phyloP scores from a whole-genome alignment of 805 yeast genomes.

The Candida schatavii region DNA sequence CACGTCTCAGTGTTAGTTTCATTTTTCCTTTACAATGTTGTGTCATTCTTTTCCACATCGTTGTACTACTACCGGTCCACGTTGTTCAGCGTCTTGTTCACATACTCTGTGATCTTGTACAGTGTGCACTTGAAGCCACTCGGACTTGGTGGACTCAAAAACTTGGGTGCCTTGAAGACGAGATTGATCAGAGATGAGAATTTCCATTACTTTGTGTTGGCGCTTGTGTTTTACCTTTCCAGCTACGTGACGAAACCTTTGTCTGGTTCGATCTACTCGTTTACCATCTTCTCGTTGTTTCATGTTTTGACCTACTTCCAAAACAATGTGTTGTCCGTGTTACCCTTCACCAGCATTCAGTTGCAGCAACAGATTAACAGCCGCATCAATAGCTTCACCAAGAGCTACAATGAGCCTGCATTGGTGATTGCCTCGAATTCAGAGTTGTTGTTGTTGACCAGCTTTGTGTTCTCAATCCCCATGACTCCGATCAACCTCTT shows the following conservation, averaged over 20 bases:
- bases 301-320: slow-evolving; percentile 39
- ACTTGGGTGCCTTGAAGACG: slow-evolving; percentile 9
- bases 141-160: slow-evolving; percentile 12
- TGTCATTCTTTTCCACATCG: slow-evolving; percentile 39
- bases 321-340: slow-evolving; percentile 26
- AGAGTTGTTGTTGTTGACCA: slow-evolving; percentile 28
- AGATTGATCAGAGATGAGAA: slow-evolving; percentile 37
- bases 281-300: slow-evolving; percentile 34
- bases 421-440: slow-evolving; percentile 36
- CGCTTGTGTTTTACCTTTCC: slow-evolving; percentile 25
- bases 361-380: slow-evolving; percentile 28
- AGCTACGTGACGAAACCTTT: slow-evolving; percentile 32
- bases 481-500: slow-evolving; percentile 20
- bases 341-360: slow-evolving; percentile 32
- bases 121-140: slow-evolving; percentile 51
- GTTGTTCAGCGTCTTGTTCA: slow-evolving; percentile 51
- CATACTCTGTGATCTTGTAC: slow-evolving; percentile 61
- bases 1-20: slow-evolving; percentile 50
- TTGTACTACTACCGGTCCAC: slow-evolving; percentile 29
- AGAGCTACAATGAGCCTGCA: slow-evolving; percentile 34
- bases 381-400: slow-evolving; percentile 27
- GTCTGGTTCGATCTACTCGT: slow-evolving; percentile 38
- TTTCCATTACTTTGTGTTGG: slow-evolving; percentile 36
- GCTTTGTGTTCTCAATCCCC: slow-evolving; percentile 25
- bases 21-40: slow-evolving; percentile 37